These are phyloP conservation scores for Wallacemonas collosoma DNA, from an alignment of 208 protist species.

Conservation along the genomic window DNA sequence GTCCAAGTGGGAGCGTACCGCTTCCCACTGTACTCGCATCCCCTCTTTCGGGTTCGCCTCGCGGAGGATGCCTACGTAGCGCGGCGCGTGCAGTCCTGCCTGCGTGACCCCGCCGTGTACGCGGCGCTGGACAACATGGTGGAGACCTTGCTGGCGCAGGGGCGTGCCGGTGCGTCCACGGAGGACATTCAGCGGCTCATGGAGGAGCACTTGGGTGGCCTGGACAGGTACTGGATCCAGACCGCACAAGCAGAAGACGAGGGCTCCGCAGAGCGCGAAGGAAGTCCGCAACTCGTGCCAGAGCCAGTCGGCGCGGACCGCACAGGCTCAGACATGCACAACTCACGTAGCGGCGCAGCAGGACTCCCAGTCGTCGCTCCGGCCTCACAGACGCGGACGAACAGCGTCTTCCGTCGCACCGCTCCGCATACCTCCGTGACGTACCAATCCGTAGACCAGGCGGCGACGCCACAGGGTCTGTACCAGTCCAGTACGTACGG, in stretches of 20 bases:
- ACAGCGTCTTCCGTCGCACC: no score
- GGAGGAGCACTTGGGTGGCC: conserved; percentile 19
- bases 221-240: conserved; percentile 18
- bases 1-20: conserved; percentile 39
- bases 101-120: conserved; percentile 32
- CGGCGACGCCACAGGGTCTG: neutral
- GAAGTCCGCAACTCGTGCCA: no score
- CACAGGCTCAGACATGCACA: no score
- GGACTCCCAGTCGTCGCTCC: no score
- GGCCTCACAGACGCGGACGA: no score
- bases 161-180: conserved; percentile 19
- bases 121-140: conserved; percentile 47
- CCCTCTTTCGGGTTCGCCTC: conserved; percentile 45
- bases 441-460: conserved; percentile 4
- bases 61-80: conserved; percentile 30
- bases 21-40: conserved; percentile 78
- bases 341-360: no score
- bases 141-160: conserved; percentile 41
- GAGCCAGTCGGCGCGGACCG: no score
- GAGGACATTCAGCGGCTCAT: conserved; percentile 31
- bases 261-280: no score
- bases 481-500: conserved; percentile 13
- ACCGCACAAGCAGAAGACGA: neutral
- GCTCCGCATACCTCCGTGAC: no score
- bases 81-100: conserved; percentile 21